Evolutionary conservation across 1,284 basidiomycete genomes (phyloP), one percentile per base, ranked within the genome.

Genomic region (Heterobasidion parviporum): DNA sequence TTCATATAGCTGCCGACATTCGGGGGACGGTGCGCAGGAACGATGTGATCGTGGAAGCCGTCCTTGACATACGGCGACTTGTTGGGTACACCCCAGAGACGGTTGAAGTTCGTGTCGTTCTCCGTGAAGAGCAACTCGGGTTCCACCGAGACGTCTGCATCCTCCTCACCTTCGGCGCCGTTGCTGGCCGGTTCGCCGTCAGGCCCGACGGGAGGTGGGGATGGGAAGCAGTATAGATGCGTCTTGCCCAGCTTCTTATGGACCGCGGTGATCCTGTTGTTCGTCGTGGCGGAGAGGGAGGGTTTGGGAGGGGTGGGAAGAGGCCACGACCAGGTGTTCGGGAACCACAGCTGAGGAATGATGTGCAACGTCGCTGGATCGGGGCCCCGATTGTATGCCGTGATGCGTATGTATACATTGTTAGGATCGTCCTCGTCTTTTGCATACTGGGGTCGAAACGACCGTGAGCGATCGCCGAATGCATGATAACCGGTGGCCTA

Each of bases 41-140:
- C 86, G 69, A 98, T 91, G 68, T 98, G 91, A 69, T 98, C 95
- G 67, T 99, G 94, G 79, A 99, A 98, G n/a, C 89, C 95, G 66
- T 99, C 96, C 74, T 99, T 99, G 65, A 92, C 91, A 68, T 87
- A 95, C 1, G 82, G 80, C 0, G 84, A 85, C 57, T 81, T 76
- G 74, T 98, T 98, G 63, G 83, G 74, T 26, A 92, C 94, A 38
- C 87, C 87, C 70, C 98, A 99, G 36, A 99, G 79, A 57, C 96
- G 83, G 65, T 83, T 81, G 69, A 89, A 96, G 77, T 99, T 99
- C 60, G 95, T 98, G 69, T 98, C 92, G 72, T 98, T 99, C 68
- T 98, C 94, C 9, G 92, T 94, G 70, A 98, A 98, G 15, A 98
- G 70, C 43, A 98, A 75, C 15, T 91, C 84, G 0, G 94, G 93